A percentile compares a stretch with the other conserved stretches of the same genome.
These are phyloP conservation scores for Cyberlindnera amylophila DNA, from an alignment of 805 yeast genomes.

Conservation along the genomic window DNA sequence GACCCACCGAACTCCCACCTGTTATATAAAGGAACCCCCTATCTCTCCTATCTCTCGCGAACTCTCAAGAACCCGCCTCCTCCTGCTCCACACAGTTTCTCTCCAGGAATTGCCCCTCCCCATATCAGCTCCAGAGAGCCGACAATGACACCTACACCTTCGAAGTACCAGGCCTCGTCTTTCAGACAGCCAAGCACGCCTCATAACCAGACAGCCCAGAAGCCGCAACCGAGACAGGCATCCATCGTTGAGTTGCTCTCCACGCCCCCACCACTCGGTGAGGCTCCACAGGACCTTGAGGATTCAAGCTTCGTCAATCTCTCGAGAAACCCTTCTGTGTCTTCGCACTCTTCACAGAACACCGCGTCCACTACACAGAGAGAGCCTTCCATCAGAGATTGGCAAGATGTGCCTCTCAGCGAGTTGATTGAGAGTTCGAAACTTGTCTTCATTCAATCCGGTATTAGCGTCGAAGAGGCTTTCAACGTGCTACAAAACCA, in stretches of 20 bases:
- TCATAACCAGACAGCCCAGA: constrained; percentile 6
- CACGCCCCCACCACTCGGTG: constrained; percentile 66
- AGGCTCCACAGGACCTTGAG: constrained; percentile 11
- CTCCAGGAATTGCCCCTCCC: constrained; percentile 9
- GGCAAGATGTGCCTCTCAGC: constrained; percentile 68
- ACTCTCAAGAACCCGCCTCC: too few species aligned
- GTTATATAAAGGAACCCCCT: too few species aligned
- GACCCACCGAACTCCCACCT: too few species aligned
- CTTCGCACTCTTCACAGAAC: constrained; percentile 54
- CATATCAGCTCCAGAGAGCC: background rate
- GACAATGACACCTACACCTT: constrained; percentile 23
- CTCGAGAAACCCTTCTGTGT: constrained; percentile 26
- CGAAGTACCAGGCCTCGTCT: constrained; percentile 33
- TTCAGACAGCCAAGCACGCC: constrained; percentile 31
- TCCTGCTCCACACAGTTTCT: background rate
- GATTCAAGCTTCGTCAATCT: constrained; percentile 13
- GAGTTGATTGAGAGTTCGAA: constrained; percentile 79
- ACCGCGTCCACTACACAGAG: constrained; percentile 41
- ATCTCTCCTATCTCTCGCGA: too few species aligned
- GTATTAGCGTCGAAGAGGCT: constrained; percentile 79
- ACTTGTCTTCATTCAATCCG: constrained; percentile 63
- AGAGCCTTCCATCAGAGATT: constrained; percentile 47
- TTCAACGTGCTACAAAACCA: constrained; percentile 71
- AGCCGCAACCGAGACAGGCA: constrained; percentile 43
- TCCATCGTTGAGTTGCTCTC: constrained; percentile 73